phyloP scores from a whole-genome alignment of 768 basidiomycete species.

The Boletus huronensis region DNA sequence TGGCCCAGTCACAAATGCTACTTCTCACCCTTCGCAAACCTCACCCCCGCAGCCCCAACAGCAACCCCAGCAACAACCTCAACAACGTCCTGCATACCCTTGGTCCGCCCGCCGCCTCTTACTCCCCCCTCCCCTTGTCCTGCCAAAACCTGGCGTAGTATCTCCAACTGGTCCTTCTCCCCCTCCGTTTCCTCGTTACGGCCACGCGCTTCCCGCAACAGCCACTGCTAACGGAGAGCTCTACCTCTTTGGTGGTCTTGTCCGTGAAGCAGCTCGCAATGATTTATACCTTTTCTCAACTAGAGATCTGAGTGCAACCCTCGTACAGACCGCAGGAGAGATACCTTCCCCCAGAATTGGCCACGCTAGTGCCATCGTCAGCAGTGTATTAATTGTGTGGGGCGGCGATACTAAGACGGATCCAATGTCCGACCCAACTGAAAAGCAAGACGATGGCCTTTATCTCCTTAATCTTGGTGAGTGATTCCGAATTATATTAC shows the following conservation, averaged over 20 bases:
- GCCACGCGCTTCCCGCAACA: constrained; percentile 82
- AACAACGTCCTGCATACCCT: constrained; percentile 65
- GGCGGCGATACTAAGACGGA: constrained; percentile 94
- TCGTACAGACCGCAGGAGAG: constrained; percentile 86
- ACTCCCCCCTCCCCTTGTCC: constrained; percentile 62
- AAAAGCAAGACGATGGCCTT: constrained; percentile 86
- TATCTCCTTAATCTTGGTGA: constrained; percentile 92
- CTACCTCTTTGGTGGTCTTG: constrained; percentile 95
- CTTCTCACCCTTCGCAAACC: constrained; percentile 29
- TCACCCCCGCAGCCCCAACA: constrained; percentile 33
- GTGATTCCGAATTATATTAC: constrained; percentile 27
- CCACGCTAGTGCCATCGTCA: constrained; percentile 93
- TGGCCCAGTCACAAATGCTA: constrained; percentile 29
- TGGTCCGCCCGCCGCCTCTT: constrained; percentile 77
- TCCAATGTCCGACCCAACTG: constrained; percentile 52
- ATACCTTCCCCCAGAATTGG: constrained; percentile 90
- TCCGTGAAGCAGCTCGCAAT: constrained; percentile 83
- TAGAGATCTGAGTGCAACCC: constrained; percentile 70
- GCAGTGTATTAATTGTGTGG: constrained; percentile 96
- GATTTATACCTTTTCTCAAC: constrained; percentile 91
- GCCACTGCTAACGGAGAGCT: constrained; percentile 83
- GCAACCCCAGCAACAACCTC: constrained; percentile 31
- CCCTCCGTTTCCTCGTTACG: constrained; percentile 94
- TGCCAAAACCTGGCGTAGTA: constrained; percentile 60
- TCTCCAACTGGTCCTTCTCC: constrained; percentile 72